phyloP scores from a whole-genome alignment of 495 filamentous ascomycete species.

The Neurospora sp. region DNA sequence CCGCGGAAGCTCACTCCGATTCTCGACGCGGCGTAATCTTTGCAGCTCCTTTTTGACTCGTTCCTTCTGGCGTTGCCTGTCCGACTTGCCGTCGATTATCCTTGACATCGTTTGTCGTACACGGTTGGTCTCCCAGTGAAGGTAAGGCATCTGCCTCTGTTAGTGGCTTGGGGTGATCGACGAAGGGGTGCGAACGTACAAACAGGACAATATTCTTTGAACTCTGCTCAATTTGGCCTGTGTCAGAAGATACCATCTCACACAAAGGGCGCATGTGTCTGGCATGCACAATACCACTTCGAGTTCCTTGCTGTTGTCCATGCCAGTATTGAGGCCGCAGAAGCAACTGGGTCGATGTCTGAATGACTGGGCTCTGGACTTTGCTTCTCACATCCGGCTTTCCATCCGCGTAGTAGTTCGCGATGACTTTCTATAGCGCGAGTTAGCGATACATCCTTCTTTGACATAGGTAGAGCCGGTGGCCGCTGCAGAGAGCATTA shows the following conservation, averaged over 20 bases:
- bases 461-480: not conserved
- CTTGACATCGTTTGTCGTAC: constrained; percentile 23
- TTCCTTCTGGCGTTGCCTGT: constrained; percentile 2
- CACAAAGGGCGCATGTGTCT: constrained; percentile 30
- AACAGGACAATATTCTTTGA: not conserved
- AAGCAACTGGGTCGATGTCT: constrained; percentile 3
- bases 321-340: constrained; percentile 21
- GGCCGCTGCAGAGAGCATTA: not conserved
- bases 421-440: constrained; percentile 6
- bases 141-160: constrained; percentile 47
- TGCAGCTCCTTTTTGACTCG: not conserved
- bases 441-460: not conserved
- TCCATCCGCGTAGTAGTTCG: constrained; percentile 10
- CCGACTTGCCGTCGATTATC: constrained; percentile 4
- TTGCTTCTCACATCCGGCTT: not conserved
- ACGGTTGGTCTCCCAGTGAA: constrained; percentile 54
- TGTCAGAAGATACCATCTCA: constrained; percentile 14
- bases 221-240: not conserved
- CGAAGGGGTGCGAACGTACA: not conserved
- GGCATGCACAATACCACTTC: constrained; percentile 20
- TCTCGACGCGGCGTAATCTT: not conserved
- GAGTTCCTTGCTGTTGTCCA: constrained; percentile 18
- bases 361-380: not conserved
- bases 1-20: not conserved
- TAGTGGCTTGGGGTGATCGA: not conserved